Conservation (phyloP, 805 yeast genomes). For the Suhomyces sp. region DNA sequence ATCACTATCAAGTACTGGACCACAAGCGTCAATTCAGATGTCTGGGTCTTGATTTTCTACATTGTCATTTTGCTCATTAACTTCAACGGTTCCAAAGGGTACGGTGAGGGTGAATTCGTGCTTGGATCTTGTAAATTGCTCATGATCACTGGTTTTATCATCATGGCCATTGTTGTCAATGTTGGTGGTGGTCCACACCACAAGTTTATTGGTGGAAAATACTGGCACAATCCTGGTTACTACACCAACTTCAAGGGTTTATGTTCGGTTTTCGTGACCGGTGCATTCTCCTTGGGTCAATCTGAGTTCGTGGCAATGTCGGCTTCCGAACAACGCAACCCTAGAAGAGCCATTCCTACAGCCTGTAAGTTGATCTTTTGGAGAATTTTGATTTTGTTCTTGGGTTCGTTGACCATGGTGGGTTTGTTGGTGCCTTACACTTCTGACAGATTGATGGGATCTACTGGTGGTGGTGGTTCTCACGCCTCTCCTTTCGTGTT, state of each 20-base stretch:
- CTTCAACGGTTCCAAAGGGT: constrained; percentile 46
- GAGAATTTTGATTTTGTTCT: constrained; percentile 36
- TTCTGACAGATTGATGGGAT: constrained; percentile 24
- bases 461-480: constrained; percentile 23
- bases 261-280: constrained; percentile 37
- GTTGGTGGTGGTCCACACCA: constrained; percentile 28
- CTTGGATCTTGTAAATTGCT: constrained; percentile 36
- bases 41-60: constrained; percentile 53
- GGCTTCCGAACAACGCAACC: constrained; percentile 39
- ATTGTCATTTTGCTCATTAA: constrained; percentile 43
- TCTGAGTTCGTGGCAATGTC: constrained; percentile 40
- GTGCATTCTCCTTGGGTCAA: constrained; percentile 41
- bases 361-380: constrained; percentile 41
- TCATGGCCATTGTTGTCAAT: constrained; percentile 39
- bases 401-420: constrained; percentile 38
- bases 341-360: constrained; percentile 37
- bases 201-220: constrained; percentile 39
- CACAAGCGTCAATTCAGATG: constrained; percentile 49
- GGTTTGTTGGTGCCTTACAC: constrained; percentile 25
- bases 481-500: constrained; percentile 43
- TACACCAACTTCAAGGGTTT: constrained; percentile 39
- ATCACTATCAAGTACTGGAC: constrained; percentile 62
- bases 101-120: constrained; percentile 43
- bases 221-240: constrained; percentile 41
- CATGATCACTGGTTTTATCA: constrained; percentile 38